These are phyloP conservation scores for Aspergillus sclerotiicarbonarius DNA, from an alignment of 495 filamentous ascomycete species.

Conservation along the genomic window DNA sequence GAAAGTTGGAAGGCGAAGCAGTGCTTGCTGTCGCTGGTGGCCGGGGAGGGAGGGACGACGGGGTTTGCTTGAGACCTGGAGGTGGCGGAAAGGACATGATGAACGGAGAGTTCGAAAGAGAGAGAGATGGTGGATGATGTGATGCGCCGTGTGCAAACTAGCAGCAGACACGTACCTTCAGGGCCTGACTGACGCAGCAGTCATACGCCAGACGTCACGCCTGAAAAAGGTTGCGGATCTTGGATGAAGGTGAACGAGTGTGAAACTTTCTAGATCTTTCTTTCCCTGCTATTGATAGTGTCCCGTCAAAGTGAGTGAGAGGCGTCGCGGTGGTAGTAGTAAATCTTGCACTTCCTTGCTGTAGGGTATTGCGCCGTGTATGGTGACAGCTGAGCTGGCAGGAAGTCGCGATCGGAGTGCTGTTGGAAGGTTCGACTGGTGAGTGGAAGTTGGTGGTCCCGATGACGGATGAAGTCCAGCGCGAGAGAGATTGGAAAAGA, in stretches of 20 bases:
- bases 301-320: background rate
- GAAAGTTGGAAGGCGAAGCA: conserved; percentile 53
- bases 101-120: conserved; percentile 61
- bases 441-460: background rate
- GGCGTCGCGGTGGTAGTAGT: background rate
- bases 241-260: conserved; percentile 1
- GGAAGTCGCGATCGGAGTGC: background rate
- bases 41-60: conserved; percentile 76
- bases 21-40: conserved; percentile 64
- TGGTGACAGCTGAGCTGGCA: background rate
- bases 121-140: conserved; percentile 27
- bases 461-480: background rate
- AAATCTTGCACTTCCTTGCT: background rate
- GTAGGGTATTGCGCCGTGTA: background rate
- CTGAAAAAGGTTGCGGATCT: conserved; percentile 32
- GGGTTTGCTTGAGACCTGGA: conserved; percentile 76
- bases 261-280: background rate
- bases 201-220: conserved; percentile 40
- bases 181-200: conserved; percentile 42
- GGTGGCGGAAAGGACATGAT: conserved; percentile 94
- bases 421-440: background rate
- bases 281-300: background rate
- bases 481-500: background rate
- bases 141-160: conserved; percentile 34
- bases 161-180: conserved; percentile 61